Evolutionary conservation across 306 rosid genomes (phyloP).

Genomic region (Cucurbita pepo): DNA sequence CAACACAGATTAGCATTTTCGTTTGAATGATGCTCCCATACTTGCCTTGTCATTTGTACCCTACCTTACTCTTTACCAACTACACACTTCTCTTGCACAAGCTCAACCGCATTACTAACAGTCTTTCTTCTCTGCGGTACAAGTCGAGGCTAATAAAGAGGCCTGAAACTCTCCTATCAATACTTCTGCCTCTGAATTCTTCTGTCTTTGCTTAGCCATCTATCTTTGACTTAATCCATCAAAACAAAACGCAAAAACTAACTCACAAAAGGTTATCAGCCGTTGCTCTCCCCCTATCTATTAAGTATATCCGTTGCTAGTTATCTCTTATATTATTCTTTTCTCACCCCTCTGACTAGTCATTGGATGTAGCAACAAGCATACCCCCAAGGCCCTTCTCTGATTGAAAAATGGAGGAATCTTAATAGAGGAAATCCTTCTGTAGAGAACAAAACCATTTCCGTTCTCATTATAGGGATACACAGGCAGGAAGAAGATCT

Average conservation of each 20-base stretch:
- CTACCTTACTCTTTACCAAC: no score
- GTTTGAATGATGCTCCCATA: no score
- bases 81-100: no score
- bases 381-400: neutral
- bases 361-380: neutral
- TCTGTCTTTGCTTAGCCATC: neutral
- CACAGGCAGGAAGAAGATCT: neutral
- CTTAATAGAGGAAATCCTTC: neutral
- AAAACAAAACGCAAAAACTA: neutral
- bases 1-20: no score
- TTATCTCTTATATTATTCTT: neutral
- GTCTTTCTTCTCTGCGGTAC: neutral
- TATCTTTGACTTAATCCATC: neutral
- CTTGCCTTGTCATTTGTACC: no score
- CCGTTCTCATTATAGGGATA: neutral
- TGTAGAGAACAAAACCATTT: neutral
- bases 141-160: neutral
- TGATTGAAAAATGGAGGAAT: neutral
- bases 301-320: neutral
- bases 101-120: neutral
- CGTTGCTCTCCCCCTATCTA: neutral
- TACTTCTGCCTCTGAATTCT: neutral
- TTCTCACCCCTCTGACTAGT: neutral
- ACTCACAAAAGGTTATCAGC: neutral
- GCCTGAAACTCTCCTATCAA: neutral